These are phyloP conservation scores for Blastocystis sp. DNA, from an alignment of 352 stramenopile genomes.

Conservation along the genomic window DNA sequence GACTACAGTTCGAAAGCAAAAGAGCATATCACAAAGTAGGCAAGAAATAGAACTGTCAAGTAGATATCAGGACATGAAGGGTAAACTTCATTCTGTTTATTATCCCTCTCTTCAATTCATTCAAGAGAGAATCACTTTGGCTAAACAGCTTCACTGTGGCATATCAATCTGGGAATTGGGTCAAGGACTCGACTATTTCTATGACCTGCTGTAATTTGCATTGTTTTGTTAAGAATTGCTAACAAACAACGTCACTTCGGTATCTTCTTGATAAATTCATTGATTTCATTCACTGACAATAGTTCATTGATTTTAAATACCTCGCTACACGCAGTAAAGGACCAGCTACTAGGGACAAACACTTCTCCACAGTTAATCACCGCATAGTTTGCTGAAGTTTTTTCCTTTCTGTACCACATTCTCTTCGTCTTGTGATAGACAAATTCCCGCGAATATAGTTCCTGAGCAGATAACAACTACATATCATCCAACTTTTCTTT, in stretches of 20 bases:
- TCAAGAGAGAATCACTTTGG: slow-evolving; percentile 25
- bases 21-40: neutral
- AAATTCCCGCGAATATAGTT: slow-evolving; percentile 39
- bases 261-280: slow-evolving; percentile 30
- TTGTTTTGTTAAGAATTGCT: neutral
- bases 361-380: slow-evolving; percentile 26
- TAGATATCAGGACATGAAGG: neutral
- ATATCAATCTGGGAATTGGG: slow-evolving; percentile 65
- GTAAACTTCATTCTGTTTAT: slow-evolving; percentile 4
- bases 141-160: slow-evolving; percentile 33
- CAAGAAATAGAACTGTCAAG: neutral
- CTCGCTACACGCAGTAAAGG: slow-evolving; percentile 16
- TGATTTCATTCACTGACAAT: slow-evolving; percentile 24
- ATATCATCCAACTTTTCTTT: neutral
- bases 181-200: slow-evolving; percentile 59
- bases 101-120: slow-evolving; percentile 44
- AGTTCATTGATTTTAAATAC: slow-evolving; percentile 29
- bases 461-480: slow-evolving; percentile 12
- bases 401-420: slow-evolving; percentile 40
- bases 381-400: slow-evolving; percentile 18
- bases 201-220: slow-evolving; percentile 34
- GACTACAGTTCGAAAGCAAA: neutral
- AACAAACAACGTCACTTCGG: neutral
- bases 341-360: neutral
- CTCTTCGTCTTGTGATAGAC: slow-evolving; percentile 39